Evolutionary conservation across 208 protist species (phyloP).

Genomic region (Trichomonas gallinae): DNA sequence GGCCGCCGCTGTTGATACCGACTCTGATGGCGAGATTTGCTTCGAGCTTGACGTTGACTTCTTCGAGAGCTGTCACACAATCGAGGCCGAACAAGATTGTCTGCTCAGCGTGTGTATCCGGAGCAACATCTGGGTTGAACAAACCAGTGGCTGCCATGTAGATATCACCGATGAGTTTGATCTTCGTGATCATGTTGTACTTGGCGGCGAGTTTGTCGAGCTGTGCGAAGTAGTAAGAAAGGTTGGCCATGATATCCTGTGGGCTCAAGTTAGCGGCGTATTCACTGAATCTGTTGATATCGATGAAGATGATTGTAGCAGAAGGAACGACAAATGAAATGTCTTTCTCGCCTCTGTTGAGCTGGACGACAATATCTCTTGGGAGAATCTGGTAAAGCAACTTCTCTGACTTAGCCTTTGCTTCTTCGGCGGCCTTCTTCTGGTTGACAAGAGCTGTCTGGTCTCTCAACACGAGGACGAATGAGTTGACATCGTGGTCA

Average conservation of each 20-base stretch:
- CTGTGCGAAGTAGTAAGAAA: not conserved
- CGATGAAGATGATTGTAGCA: not conserved
- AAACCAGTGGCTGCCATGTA: not conserved
- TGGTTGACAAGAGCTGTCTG: not conserved
- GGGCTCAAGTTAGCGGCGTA: not conserved
- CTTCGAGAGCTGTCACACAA: not conserved
- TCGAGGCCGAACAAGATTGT: not conserved
- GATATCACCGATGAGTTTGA: too few relatives aligned
- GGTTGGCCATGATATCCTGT: not conserved
- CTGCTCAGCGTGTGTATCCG: not conserved
- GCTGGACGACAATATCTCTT: not conserved
- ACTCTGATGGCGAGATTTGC: not conserved
- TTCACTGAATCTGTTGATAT: not conserved
- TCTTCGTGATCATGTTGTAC: not conserved
- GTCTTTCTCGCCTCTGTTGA: not conserved
- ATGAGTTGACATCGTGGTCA: not conserved
- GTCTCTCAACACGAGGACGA: not conserved
- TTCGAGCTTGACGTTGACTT: not conserved
- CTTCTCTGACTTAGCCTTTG: not conserved
- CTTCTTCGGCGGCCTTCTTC: not conserved
- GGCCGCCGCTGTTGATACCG: not conserved
- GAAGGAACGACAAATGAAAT: not conserved
- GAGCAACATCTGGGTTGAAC: not conserved
- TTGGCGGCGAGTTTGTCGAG: not conserved
- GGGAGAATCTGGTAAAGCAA: not conserved